Conservation (phyloP, 805 yeast genomes). For the Candida michaelii region DNA sequence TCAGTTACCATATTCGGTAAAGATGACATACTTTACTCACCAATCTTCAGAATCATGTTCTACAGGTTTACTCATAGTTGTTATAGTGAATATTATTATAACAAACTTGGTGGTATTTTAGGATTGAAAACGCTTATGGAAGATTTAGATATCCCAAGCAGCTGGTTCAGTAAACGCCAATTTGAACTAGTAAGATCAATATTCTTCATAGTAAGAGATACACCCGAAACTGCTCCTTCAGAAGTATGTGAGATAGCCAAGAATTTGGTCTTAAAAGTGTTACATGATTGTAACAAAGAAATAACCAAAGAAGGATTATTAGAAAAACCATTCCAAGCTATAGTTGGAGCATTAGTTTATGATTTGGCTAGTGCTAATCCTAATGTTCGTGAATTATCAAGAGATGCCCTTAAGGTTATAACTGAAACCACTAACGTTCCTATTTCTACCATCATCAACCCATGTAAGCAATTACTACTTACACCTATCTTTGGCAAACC, state of each 20-base stretch:
- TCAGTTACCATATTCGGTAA: constrained; percentile 61
- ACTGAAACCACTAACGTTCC: constrained; percentile 71
- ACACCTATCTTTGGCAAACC: constrained; percentile 98
- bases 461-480: constrained; percentile 77
- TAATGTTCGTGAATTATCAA: constrained; percentile 79
- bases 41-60: constrained; percentile 72
- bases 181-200: constrained; percentile 83
- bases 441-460: constrained; percentile 71
- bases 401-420: constrained; percentile 62
- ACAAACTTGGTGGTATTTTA: constrained; percentile 84
- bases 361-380: constrained; percentile 89
- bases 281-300: constrained; percentile 63
- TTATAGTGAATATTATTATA: constrained; percentile 83
- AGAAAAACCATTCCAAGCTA: constrained; percentile 73
- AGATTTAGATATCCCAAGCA: constrained; percentile 64
- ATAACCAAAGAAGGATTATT: constrained; percentile 60
- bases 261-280: constrained; percentile 59
- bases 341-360: constrained; percentile 86
- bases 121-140: constrained; percentile 75
- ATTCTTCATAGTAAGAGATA: constrained; percentile 86
- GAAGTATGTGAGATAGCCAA: constrained; percentile 74
- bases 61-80: constrained; percentile 87
- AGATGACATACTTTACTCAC: constrained; percentile 67
- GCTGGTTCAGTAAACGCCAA: constrained; percentile 76
- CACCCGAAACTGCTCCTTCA: constrained; percentile 83